A percentile compares a stretch with the other conserved stretches of the same genome.
phyloP scores from a whole-genome alignment of 345 rosid genomes.

The Eutrema japonicum region DNA sequence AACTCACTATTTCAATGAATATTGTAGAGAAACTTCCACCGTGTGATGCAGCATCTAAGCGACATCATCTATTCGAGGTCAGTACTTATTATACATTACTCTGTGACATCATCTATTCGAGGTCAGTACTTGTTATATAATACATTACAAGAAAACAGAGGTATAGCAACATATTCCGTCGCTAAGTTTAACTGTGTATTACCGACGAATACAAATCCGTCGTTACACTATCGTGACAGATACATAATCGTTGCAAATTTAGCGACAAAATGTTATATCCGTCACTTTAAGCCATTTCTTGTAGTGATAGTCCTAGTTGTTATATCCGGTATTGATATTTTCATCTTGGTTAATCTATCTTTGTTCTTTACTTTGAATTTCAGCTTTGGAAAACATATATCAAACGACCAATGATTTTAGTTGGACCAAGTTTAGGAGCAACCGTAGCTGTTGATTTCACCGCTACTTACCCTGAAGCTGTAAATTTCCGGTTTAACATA shows the following conservation, averaged over 20 bases:
- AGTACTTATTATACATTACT: neutral
- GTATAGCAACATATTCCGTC: neutral
- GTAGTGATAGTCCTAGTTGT: neutral
- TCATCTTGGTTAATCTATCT: neutral
- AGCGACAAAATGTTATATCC: too few relatives aligned
- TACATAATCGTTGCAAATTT: too few relatives aligned
- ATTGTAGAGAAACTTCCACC: constrained; percentile 62
- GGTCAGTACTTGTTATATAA: constrained; percentile 45
- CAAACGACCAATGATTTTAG: constrained; percentile 76
- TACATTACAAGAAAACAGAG: neutral
- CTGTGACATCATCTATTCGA: constrained; percentile 62
- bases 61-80: constrained; percentile 78
- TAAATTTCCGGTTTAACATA: constrained; percentile 41
- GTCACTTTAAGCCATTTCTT: neutral
- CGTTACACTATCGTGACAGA: too few relatives aligned
- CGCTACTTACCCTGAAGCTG: constrained; percentile 76
- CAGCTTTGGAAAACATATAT: constrained; percentile 86
- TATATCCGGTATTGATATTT: neutral
- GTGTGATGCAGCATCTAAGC: constrained; percentile 72
- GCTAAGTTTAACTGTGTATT: neutral
- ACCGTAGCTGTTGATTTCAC: constrained; percentile 81
- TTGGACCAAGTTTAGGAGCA: constrained; percentile 96
- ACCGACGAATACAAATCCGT: too few relatives aligned
- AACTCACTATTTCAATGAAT: neutral
- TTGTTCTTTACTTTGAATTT: neutral